phyloP scores from a whole-genome alignment of 108 stramenopile species.

The Schizochytrium sp. region DNA sequence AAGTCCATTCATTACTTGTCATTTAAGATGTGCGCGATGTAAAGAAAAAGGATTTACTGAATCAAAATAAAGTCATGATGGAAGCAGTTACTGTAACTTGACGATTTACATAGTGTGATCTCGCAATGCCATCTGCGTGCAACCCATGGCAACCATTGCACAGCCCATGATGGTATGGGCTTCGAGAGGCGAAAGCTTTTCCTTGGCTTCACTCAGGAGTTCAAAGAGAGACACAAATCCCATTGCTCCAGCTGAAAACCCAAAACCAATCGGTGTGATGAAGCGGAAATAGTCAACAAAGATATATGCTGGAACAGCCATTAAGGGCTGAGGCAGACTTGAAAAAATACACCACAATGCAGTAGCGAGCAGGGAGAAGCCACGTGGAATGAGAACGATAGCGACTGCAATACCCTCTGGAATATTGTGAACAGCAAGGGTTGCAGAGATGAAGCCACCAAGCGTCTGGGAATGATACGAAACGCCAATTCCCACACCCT shows the following conservation, averaged over 20 bases:
- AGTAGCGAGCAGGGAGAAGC: conserved; percentile 85
- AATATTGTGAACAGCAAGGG: conserved; percentile 97
- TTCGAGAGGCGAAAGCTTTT: conserved; percentile 72
- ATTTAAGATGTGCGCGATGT: too few species aligned
- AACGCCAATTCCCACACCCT: conserved; percentile 96
- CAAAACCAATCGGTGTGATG: conserved; percentile 92
- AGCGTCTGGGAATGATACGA: conserved; percentile 75
- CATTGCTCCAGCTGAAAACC: conserved; percentile 99
- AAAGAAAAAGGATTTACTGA: too few species aligned
- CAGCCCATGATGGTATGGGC: background rate
- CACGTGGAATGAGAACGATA: conserved; percentile 89
- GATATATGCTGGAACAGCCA: conserved; percentile 95
- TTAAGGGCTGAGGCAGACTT: conserved; percentile 93
- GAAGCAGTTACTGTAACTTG: too few species aligned
- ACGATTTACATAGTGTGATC: background rate
- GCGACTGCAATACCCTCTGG: conserved; percentile 98
- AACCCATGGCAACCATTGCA: conserved; percentile 16
- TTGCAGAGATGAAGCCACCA: conserved; percentile 90
- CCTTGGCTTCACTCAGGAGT: conserved; percentile 89
- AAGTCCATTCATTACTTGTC: too few species aligned
- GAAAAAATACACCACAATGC: conserved; percentile 93
- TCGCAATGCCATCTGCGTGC: background rate
- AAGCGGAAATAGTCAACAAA: conserved; percentile 96
- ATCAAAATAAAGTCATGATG: too few species aligned
- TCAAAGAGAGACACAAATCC: conserved; percentile 96